A percentile compares a stretch with the other conserved stretches of the same genome.
Evolutionary conservation across 2,329 filamentous ascomycete species (phyloP).

Genomic region (Sporothrix humicola): DNA sequence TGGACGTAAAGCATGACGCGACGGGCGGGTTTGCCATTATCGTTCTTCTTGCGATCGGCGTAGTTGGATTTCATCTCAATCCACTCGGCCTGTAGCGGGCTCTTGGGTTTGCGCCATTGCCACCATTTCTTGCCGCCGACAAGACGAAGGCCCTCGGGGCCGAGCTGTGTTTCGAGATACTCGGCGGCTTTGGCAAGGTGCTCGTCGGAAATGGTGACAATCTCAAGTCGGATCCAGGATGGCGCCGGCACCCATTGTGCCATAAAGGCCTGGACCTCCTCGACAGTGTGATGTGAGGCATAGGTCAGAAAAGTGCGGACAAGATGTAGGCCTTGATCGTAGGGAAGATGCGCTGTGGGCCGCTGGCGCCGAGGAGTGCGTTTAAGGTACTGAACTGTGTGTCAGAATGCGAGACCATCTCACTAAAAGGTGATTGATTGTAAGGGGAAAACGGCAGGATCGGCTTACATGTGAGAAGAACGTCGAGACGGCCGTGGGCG

Average conservation of each 20-base stretch:
- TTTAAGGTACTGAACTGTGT: slow-evolving; percentile 72
- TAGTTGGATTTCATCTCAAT: slow-evolving; percentile 92
- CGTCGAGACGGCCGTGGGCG: slow-evolving; percentile 85
- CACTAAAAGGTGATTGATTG: not conserved
- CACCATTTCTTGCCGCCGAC: slow-evolving; percentile 88
- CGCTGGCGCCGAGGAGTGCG: slow-evolving; percentile 75
- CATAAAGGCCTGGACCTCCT: slow-evolving; percentile 91
- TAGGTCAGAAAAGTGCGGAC: slow-evolving; percentile 85
- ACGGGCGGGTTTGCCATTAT: slow-evolving; percentile 24
- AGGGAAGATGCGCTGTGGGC: slow-evolving; percentile 88
- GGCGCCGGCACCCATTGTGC: slow-evolving; percentile 89
- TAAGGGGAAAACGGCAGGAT: slow-evolving; percentile 8
- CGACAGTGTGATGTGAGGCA: slow-evolving; percentile 86
- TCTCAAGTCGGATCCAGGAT: slow-evolving; percentile 81
- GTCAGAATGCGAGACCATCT: not conserved
- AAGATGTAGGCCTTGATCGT: slow-evolving; percentile 88
- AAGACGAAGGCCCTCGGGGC: slow-evolving; percentile 71
- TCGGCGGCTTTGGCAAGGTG: slow-evolving; percentile 70
- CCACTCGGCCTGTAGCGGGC: slow-evolving; percentile 82
- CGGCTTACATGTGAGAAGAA: slow-evolving; percentile 80
- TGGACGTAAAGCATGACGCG: slow-evolving; percentile 93
- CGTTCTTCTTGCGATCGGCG: slow-evolving; percentile 71
- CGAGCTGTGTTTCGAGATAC: slow-evolving; percentile 74
- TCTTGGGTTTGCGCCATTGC: slow-evolving; percentile 78
- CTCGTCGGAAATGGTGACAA: slow-evolving; percentile 67